phyloP scores from a whole-genome alignment of 1,139 yeast species.

The Suhomyces taliae region DNA sequence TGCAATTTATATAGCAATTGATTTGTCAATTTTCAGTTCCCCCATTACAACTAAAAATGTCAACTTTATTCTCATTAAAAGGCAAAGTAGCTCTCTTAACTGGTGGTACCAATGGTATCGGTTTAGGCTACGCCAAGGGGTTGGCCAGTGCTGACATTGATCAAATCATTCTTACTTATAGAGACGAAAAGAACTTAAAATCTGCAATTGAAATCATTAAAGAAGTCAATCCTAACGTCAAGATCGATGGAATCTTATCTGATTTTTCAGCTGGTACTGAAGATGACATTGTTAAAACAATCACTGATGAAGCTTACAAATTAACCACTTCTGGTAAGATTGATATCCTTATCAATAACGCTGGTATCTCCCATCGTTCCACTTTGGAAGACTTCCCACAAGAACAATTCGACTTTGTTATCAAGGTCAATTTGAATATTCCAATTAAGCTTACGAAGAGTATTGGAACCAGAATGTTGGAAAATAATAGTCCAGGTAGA shows the following conservation, averaged over 20 bases:
- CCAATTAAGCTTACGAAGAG: conserved; percentile 47
- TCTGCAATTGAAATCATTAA: conserved; percentile 19
- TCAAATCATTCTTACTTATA: conserved; percentile 25
- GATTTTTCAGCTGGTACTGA: conserved; percentile 22
- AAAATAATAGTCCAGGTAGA: conserved; percentile 5
- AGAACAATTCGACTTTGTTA: conserved; percentile 42
- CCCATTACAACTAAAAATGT: background rate
- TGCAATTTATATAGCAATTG: background rate
- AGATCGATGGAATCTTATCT: conserved; percentile 19
- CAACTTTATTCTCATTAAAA: conserved; percentile 3
- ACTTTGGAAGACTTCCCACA: conserved; percentile 38
- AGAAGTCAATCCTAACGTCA: conserved; percentile 20
- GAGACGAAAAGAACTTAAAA: conserved; percentile 18
- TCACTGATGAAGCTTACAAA: conserved; percentile 8
- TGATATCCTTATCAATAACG: conserved; percentile 56
- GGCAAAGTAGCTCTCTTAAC: conserved; percentile 4
- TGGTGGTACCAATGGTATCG: conserved; percentile 6
- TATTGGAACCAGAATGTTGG: conserved; percentile 45
- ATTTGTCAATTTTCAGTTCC: background rate
- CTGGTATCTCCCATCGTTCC: conserved; percentile 47
- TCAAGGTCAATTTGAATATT: conserved; percentile 50
- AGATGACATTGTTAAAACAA: conserved; percentile 13
- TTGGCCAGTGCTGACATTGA: conserved; percentile 3
- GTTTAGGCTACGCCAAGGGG: conserved; percentile 5
- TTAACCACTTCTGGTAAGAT: conserved; percentile 26